phyloP scores from a whole-genome alignment of 257 asterid genomes.

The Fraxinus quadrangulata region DNA sequence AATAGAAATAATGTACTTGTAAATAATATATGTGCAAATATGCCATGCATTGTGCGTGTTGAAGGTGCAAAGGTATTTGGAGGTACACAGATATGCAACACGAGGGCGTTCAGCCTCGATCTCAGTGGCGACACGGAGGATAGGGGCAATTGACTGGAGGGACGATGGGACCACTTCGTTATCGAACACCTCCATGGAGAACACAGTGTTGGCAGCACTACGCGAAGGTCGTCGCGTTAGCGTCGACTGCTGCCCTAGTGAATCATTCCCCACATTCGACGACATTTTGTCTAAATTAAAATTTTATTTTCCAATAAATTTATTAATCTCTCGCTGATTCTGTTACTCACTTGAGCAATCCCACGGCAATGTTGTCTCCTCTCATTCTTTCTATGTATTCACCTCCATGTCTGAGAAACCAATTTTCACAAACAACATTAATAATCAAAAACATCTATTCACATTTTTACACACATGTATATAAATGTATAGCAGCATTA shows the following conservation, averaged over 20 bases:
- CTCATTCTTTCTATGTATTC: neutral
- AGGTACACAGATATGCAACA: constrained; percentile 88
- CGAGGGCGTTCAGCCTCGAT: constrained; percentile 86
- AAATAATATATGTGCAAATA: neutral
- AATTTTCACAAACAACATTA: neutral
- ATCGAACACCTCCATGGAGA: constrained; percentile 94
- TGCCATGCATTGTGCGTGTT: too few relatives aligned
- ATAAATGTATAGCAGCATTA: neutral
- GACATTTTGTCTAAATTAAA: neutral
- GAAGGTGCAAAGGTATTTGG: neutral
- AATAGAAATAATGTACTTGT: too few relatives aligned
- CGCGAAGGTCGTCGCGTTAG: constrained; percentile 82
- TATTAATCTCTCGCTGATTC: neutral
- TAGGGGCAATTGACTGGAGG: constrained; percentile 86
- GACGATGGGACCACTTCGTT: constrained; percentile 96
- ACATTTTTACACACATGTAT: neutral
- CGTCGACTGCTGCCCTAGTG: constrained; percentile 40
- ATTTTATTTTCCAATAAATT: neutral
- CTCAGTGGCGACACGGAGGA: constrained; percentile 89
- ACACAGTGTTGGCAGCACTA: constrained; percentile 78
- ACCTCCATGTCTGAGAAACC: neutral
- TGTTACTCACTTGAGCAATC: neutral
- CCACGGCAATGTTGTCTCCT: neutral
- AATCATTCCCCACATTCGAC: constrained; percentile 29
- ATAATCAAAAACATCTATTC: neutral